These are phyloP conservation scores for Clonostachys rosea DNA, from an alignment of 2,329 filamentous ascomycete genomes.

Conservation along the genomic window DNA sequence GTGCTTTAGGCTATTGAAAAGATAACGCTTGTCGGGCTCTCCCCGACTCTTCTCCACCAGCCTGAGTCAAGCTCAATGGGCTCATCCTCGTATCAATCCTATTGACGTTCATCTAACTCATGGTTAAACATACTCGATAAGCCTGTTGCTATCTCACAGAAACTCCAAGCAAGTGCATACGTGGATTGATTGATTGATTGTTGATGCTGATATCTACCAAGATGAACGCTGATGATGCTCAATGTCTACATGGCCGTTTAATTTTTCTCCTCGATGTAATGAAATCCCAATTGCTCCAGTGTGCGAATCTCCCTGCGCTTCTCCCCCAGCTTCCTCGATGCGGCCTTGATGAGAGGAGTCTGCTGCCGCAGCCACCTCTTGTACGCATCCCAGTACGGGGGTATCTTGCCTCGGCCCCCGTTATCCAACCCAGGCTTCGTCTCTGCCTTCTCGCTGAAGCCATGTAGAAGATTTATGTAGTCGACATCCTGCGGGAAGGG, in stretches of 20 bases:
- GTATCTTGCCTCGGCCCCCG: constrained; percentile 25
- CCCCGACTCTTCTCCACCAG: too few relatives aligned
- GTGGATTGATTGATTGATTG: too few relatives aligned
- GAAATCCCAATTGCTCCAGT: constrained; percentile 30
- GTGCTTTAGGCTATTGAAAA: too few relatives aligned
- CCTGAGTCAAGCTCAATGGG: too few relatives aligned
- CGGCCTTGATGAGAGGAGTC: constrained; percentile 33
- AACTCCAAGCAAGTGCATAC: too few relatives aligned
- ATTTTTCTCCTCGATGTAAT: constrained; percentile 19
- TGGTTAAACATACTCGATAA: too few relatives aligned
- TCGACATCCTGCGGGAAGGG: constrained; percentile 48
- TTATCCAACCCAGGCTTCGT: constrained; percentile 21
- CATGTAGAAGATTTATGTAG: constrained; percentile 54
- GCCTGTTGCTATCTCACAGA: too few relatives aligned
- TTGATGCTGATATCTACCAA: too few relatives aligned
- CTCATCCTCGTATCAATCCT: too few relatives aligned
- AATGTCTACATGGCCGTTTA: background rate
- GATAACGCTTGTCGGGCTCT: too few relatives aligned
- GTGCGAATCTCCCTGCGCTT: constrained; percentile 22
- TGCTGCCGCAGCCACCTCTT: constrained; percentile 30
- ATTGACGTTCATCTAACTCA: too few relatives aligned
- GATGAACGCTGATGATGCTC: too few relatives aligned
- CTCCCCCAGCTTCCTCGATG: constrained; percentile 26
- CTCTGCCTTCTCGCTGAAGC: constrained; percentile 36
- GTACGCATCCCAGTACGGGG: constrained; percentile 32